These are phyloP conservation scores for Persicaria tinctoria DNA, from an alignment of 148 eudicot genomes.

Conservation along the genomic window DNA sequence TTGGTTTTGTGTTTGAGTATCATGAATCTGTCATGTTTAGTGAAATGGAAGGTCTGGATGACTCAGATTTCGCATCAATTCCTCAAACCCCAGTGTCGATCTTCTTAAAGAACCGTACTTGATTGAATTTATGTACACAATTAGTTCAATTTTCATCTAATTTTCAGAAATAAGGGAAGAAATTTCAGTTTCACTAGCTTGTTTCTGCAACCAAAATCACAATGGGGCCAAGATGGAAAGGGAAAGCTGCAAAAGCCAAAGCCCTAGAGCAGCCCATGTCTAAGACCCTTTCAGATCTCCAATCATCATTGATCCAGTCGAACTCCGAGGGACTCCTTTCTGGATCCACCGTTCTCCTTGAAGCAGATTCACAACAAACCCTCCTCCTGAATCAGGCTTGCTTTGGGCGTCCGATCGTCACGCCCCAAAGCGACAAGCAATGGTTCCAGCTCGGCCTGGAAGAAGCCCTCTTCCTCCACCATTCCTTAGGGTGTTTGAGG, in stretches of 20 bases:
- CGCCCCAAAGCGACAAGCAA: conserved; percentile 30
- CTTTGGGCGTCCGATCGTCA: conserved; percentile 28
- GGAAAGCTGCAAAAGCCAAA: conserved; percentile 35
- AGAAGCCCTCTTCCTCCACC: conserved; percentile 57
- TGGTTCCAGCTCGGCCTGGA: conserved; percentile 60
- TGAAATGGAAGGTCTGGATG: no score
- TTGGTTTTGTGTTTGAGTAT: no score
- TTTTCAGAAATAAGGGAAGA: no score
- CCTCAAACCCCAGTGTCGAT: no score
- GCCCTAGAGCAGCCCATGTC: conserved; percentile 56
- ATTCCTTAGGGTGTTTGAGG: conserved; percentile 46
- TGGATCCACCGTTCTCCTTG: conserved; percentile 43
- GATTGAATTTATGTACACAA: no score
- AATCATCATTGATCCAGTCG: conserved; percentile 35
- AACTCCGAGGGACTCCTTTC: conserved; percentile 45
- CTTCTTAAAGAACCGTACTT: no score
- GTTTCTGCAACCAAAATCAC: no score
- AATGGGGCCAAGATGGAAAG: conserved; percentile 56
- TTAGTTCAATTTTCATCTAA: no score
- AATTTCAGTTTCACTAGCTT: no score
- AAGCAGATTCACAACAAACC: conserved; percentile 36
- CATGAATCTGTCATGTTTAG: no score
- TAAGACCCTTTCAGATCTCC: conserved; percentile 38
- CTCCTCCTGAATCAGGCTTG: conserved; percentile 57
- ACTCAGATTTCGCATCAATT: no score